phyloP scores from a whole-genome alignment of 805 yeast species.

The Candida sanyiensis region DNA sequence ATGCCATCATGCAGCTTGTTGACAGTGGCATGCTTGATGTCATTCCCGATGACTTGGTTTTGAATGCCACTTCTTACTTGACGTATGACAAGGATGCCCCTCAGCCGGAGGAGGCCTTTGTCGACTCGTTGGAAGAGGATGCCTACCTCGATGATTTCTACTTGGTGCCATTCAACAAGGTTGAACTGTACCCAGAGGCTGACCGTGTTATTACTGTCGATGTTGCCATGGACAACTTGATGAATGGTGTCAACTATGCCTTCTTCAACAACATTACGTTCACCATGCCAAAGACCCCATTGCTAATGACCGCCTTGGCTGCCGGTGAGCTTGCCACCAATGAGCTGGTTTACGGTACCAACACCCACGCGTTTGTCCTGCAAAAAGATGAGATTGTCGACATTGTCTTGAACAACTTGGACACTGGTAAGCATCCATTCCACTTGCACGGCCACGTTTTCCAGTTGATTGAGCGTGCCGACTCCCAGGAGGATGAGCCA shows the following conservation, averaged over 20 bases:
- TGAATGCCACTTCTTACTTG: slow-evolving; percentile 74
- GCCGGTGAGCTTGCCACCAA: slow-evolving; percentile 58
- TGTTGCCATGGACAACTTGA: slow-evolving; percentile 79
- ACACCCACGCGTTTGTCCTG: slow-evolving; percentile 21
- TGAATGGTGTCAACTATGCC: slow-evolving; percentile 90
- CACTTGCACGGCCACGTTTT: slow-evolving; percentile 72
- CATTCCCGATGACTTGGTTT: slow-evolving; percentile 54
- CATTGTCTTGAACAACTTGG: slow-evolving; percentile 70
- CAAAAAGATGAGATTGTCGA: slow-evolving; percentile 47
- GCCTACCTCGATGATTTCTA: slow-evolving; percentile 71
- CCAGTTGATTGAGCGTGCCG: slow-evolving; percentile 53
- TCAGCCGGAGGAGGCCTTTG: slow-evolving; percentile 32
- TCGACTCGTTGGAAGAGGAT: slow-evolving; percentile 43
- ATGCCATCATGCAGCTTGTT: slow-evolving; percentile 73
- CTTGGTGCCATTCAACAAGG: slow-evolving; percentile 56
- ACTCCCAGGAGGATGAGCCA: slow-evolving; percentile 42
- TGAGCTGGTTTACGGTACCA: slow-evolving; percentile 58
- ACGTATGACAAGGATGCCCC: slow-evolving; percentile 47
- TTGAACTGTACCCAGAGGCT: slow-evolving; percentile 55
- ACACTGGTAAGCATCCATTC: slow-evolving; percentile 76
- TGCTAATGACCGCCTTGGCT: slow-evolving; percentile 70
- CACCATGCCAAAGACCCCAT: slow-evolving; percentile 78
- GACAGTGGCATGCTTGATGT: slow-evolving; percentile 82
- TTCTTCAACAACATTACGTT: slow-evolving; percentile 86
- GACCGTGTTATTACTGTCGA: slow-evolving; percentile 65